phyloP scores from a whole-genome alignment of 371 early-diverging fungal species.

The Syncephalastrum racemosum region DNA sequence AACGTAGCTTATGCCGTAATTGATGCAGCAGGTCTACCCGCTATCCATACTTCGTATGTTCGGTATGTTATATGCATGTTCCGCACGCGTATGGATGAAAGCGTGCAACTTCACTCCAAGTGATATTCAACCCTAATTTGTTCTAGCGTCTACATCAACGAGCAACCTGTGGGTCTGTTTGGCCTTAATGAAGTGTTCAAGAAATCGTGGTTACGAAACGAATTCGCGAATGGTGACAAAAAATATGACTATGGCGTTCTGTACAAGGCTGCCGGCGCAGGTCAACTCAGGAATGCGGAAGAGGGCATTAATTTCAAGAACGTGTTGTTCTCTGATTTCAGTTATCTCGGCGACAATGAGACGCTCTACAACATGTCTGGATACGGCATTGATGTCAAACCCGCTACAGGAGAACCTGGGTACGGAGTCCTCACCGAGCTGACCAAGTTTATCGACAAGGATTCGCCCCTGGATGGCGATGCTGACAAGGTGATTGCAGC shows the following conservation, averaged over 20 bases:
- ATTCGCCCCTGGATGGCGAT: slow-evolving; percentile 15
- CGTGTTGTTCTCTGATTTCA: slow-evolving; percentile 18
- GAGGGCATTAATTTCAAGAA: background rate
- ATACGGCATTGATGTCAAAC: slow-evolving; percentile 28
- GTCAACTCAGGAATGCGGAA: background rate
- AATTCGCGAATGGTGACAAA: slow-evolving; percentile 29
- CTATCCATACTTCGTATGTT: slow-evolving; percentile 24
- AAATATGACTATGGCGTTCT: slow-evolving; percentile 33
- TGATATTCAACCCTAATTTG: background rate
- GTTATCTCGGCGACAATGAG: slow-evolving; percentile 18
- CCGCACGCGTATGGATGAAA: too few species aligned
- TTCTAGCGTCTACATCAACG: slow-evolving; percentile 32
- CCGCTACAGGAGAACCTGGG: slow-evolving; percentile 12
- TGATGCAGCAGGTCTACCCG: slow-evolving; percentile 24
- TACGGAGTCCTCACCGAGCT: slow-evolving; percentile 22
- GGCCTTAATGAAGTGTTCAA: slow-evolving; percentile 34
- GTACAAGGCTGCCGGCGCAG: slow-evolving; percentile 24
- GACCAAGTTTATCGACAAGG: slow-evolving; percentile 28
- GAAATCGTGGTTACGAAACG: slow-evolving; percentile 36
- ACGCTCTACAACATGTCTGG: slow-evolving; percentile 17
- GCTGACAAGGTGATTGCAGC: slow-evolving; percentile 2
- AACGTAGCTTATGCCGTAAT: slow-evolving; percentile 25
- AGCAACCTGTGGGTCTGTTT: slow-evolving; percentile 36
- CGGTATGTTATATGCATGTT: slow-evolving; percentile 6
- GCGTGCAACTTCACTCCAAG: too few species aligned